A percentile compares a stretch with the other conserved stretches of the same genome.
These are phyloP conservation scores for Lachnellula subtilissima DNA, from an alignment of 2,329 filamentous ascomycete species.

Conservation along the genomic window DNA sequence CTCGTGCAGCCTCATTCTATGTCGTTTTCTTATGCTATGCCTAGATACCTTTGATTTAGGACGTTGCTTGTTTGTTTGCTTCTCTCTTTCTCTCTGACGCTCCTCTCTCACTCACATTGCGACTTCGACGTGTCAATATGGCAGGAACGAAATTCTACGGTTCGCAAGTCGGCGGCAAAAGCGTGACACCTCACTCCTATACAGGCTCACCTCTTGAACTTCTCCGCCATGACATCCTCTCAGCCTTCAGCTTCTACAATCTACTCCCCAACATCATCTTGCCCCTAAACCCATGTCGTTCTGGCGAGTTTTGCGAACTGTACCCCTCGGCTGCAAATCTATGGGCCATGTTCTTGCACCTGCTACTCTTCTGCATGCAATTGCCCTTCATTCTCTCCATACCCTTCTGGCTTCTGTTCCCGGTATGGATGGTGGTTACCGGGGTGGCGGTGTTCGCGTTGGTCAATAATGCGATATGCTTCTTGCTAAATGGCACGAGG, in stretches of 20 bases:
- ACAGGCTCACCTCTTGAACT: constrained; percentile 41
- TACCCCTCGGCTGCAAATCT: constrained; percentile 53
- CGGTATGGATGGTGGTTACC: constrained; percentile 42
- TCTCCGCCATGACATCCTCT: constrained; percentile 35
- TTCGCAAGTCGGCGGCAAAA: constrained; percentile 52
- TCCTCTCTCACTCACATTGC: background rate
- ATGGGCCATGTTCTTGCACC: constrained; percentile 52
- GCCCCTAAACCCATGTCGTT: constrained; percentile 49
- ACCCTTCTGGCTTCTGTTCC: constrained; percentile 45
- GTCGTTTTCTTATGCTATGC: background rate
- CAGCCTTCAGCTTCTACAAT: constrained; percentile 32
- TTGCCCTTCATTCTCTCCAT: constrained; percentile 54
- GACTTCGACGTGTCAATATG: constrained; percentile 22
- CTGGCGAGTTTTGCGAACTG: constrained; percentile 58
- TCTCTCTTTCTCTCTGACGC: background rate
- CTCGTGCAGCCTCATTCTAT: background rate
- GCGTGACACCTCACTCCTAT: constrained; percentile 57
- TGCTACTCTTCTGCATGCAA: constrained; percentile 55
- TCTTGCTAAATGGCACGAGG: constrained; percentile 47
- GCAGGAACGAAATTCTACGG: constrained; percentile 48
- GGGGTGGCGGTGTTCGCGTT: constrained; percentile 41
- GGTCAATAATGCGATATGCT: constrained; percentile 48
- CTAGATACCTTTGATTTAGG: background rate
- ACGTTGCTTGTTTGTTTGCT: background rate
- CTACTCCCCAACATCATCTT: constrained; percentile 55